Conservation (phyloP, 345 rosid species). For the Noccaea caerulescens region DNA sequence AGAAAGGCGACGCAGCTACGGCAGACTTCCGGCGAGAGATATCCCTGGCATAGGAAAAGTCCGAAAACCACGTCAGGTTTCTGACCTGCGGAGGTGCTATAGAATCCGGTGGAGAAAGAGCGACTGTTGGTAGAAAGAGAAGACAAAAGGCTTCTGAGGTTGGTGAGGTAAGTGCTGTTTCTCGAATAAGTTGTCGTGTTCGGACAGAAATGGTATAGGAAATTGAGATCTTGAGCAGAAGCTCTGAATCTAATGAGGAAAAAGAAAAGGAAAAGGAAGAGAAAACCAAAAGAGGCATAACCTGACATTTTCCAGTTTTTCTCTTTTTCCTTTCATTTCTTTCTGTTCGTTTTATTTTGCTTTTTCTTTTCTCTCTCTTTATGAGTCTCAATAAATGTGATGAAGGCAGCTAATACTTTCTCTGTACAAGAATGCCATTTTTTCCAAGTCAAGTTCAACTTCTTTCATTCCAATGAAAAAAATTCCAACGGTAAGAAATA, state of each 20-base stretch:
- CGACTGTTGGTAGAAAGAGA: conserved; percentile 37
- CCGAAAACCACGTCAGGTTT: conserved; percentile 38
- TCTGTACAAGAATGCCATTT: no score
- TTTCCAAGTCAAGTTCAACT: no score
- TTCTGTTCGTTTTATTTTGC: no score
- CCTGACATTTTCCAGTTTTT: no score
- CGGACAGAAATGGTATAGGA: neutral
- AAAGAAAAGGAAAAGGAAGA: conserved; percentile 27
- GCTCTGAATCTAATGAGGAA: conserved; percentile 30
- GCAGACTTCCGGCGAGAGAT: conserved; percentile 40
- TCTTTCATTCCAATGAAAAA: no score
- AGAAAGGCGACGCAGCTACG: conserved; percentile 39
- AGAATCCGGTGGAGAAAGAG: conserved; percentile 46
- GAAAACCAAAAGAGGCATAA: neutral
- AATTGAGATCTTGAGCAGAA: conserved; percentile 39
- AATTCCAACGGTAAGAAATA: no score
- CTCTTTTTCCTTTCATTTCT: no score
- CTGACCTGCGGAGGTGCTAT: conserved; percentile 47
- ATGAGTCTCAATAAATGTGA: no score
- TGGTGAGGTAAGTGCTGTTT: conserved; percentile 46
- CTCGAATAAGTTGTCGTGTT: conserved; percentile 36
- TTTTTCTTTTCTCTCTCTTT: no score
- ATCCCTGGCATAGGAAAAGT: conserved; percentile 50
- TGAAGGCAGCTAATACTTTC: no score
- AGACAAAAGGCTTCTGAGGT: conserved; percentile 48